A percentile compares a stretch with the other conserved stretches of the same genome.
phyloP scores from a whole-genome alignment of 495 filamentous ascomycete species.

The Aspergillus kassunensis region DNA sequence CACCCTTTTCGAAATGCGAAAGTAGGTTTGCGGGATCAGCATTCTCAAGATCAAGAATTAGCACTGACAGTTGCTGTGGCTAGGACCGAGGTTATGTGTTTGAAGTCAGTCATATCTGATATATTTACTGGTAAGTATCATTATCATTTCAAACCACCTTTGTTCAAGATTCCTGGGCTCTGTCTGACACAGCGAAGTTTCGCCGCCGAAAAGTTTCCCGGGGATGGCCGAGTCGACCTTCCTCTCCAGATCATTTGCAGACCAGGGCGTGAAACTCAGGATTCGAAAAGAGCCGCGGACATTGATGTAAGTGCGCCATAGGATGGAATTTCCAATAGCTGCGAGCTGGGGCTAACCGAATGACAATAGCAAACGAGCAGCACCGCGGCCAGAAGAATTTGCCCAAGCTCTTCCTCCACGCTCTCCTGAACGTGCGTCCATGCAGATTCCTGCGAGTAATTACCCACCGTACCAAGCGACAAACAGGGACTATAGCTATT shows the following conservation, averaged over 20 bases:
- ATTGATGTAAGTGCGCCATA: slow-evolving; percentile 41
- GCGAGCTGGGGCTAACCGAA: not conserved
- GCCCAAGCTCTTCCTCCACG: slow-evolving; percentile 35
- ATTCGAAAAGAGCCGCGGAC: slow-evolving; percentile 80
- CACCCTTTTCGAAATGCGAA: slow-evolving; percentile 78
- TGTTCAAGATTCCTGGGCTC: not conserved
- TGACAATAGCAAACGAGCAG: slow-evolving; percentile 37
- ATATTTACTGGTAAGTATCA: slow-evolving; percentile 61
- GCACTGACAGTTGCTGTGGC: not conserved
- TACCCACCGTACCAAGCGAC: slow-evolving; percentile 36
- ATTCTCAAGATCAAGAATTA: not conserved
- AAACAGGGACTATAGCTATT: slow-evolving; percentile 36
- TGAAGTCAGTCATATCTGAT: slow-evolving; percentile 69
- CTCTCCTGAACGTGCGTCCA: slow-evolving; percentile 39
- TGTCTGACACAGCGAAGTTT: slow-evolving; percentile 49
- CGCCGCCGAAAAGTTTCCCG: slow-evolving; percentile 72
- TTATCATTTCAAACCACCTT: not conserved
- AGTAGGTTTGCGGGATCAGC: slow-evolving; percentile 49
- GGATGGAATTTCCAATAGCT: not conserved
- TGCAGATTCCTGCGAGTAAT: slow-evolving; percentile 34
- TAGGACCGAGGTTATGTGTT: slow-evolving; percentile 54
- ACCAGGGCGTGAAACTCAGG: slow-evolving; percentile 87
- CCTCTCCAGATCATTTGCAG: slow-evolving; percentile 86
- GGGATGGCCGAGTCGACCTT: slow-evolving; percentile 90
- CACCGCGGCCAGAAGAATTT: slow-evolving; percentile 38